These are phyloP conservation scores for Metarhizium humberi DNA, from an alignment of 2,329 filamentous ascomycete species.

Conservation along the genomic window DNA sequence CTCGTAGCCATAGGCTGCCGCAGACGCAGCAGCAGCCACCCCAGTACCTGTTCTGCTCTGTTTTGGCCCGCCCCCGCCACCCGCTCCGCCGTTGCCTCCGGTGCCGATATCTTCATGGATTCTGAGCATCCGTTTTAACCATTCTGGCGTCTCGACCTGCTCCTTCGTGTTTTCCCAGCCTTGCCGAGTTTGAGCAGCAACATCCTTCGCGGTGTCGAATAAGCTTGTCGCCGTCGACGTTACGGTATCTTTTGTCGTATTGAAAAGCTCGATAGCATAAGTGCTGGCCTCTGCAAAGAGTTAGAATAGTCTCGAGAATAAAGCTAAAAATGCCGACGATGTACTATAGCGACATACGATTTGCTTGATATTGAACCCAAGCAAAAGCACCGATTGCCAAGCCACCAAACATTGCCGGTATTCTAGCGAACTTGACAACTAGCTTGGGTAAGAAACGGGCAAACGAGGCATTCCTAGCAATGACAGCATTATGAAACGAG, in stretches of 20 bases:
- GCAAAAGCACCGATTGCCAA: constrained; percentile 78
- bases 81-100: constrained; percentile 36
- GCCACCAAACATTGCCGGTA: constrained; percentile 88
- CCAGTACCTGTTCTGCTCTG: constrained; percentile 51
- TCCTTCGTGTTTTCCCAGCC: constrained; percentile 83
- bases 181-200: constrained; percentile 68
- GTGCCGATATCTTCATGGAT: constrained; percentile 51
- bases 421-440: constrained; percentile 76
- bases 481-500: constrained; percentile 71
- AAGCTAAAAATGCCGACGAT: not conserved
- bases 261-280: constrained; percentile 56
- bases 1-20: constrained; percentile 71
- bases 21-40: constrained; percentile 61
- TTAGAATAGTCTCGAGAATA: constrained; percentile 13
- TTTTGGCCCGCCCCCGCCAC: constrained; percentile 43
- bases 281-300: constrained; percentile 34
- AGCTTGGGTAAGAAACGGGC: constrained; percentile 69
- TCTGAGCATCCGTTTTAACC: constrained; percentile 66
- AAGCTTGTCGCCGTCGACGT: constrained; percentile 58
- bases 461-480: constrained; percentile 55
- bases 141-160: constrained; percentile 59
- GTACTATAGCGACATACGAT: constrained; percentile 47
- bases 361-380: constrained; percentile 94
- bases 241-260: constrained; percentile 62
- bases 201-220: constrained; percentile 61